A percentile compares a stretch with the other conserved stretches of the same genome.
Conservation (phyloP, 2,329 filamentous ascomycete species). For the Fusarium concolor region DNA sequence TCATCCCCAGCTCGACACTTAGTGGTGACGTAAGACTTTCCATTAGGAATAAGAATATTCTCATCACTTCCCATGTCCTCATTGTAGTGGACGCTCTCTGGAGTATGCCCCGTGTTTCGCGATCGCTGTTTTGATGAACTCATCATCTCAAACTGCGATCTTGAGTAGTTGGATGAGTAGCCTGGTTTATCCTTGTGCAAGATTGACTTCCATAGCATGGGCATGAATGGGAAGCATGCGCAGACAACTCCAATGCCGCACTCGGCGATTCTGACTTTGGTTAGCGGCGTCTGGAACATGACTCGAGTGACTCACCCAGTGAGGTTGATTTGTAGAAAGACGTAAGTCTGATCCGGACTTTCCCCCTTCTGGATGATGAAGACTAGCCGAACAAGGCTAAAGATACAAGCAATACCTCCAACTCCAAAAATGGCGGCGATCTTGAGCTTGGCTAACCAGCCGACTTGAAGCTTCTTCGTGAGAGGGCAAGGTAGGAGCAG, state of each 20-base stretch:
- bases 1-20: constrained; percentile 11
- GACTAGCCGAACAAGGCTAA: constrained; percentile 22
- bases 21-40: constrained; percentile 18
- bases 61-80: constrained; percentile 22
- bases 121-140: constrained; percentile 14
- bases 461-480: constrained; percentile 31
- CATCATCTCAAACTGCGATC: constrained; percentile 34
- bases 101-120: background rate
- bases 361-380: constrained; percentile 28
- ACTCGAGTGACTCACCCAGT: constrained; percentile 5
- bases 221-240: constrained; percentile 34
- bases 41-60: constrained; percentile 20
- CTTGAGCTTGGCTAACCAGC: constrained; percentile 25
- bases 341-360: constrained; percentile 27
- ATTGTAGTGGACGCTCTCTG: constrained; percentile 4
- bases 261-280: constrained; percentile 12
- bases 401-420: constrained; percentile 24
- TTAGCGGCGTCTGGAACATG: background rate
- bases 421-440: constrained; percentile 28
- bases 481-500: constrained; percentile 23
- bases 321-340: constrained; percentile 30
- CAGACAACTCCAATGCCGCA: constrained; percentile 32
- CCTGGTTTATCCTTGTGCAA: constrained; percentile 29
- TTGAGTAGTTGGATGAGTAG: constrained; percentile 26
- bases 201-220: constrained; percentile 35